Evolutionary conservation across 2,329 filamentous ascomycete genomes (phyloP), one percentile per base, ranked within the genome.

Genomic region (Sphaerostilbella broomeana): DNA sequence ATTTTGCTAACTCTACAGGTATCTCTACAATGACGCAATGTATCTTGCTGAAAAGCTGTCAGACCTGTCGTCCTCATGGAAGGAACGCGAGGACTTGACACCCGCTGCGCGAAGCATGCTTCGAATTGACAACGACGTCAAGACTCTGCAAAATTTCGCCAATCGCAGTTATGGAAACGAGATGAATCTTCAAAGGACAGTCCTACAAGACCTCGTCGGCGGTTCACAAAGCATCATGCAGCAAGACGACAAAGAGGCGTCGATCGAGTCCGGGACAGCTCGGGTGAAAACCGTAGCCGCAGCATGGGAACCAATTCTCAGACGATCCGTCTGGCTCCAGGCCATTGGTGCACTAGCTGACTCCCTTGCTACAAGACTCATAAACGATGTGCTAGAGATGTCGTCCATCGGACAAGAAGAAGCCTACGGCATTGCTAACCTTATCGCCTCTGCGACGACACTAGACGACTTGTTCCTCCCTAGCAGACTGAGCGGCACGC

Each of bases 11-110:
- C 2, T 6, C 3, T 12, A 2, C 17, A 79, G 75, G 74, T 79
- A 70, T 47, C 64, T 83, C 5, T 84, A 84, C 52, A 84, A 84
- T 44, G 80, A 84, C 51, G 71, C 77, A 25, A 72, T 71, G 48
- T 81, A 81, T 54, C 62, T 84, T 6, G 70, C 77, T 1, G 76
- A 81, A 51, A 66, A 65, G 35, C 51, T 84, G 6, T 58, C 62
- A 3, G 67, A 69, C 2, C 69, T 78, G 40, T 58, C 65, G 0
- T 52, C 57, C 2, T 50, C 58, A 2, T 81, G 77, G 77, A 73
- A 73, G 48, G 52, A 62, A 15, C 69, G 76, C 2, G 60, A 67
- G 5, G 72, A 79, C 45, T 53, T 81, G 6, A 63, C 64, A 3
- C 54, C 64, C 2, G 64, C 70, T 9, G 73, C 74, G 2, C 67